Base-by-base conservation (phyloP, 177 flowering plant species). In the Vitis hybrid region DNA sequence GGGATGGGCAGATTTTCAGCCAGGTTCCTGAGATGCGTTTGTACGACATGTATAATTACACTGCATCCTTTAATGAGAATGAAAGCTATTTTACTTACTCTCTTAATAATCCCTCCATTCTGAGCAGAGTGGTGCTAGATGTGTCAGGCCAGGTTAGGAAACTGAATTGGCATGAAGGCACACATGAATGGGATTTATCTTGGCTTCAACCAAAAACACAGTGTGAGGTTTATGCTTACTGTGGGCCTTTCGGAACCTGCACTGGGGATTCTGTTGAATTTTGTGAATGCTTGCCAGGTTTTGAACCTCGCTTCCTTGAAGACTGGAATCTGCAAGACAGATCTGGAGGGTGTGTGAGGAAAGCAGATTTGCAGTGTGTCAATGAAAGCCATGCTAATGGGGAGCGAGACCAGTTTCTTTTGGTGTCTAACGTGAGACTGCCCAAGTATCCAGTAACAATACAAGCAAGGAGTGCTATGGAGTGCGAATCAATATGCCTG, bases 71-170 rank as follows among this genome's bases (percentile, higher is more conserved):
- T 1, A 78, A 80, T 61, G 77, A 74, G 2, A 68, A 77, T 10
- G 87, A 80, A 72, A 84, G 65, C 48, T 84, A 82, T 64, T 82
- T 80, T 62, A 78, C 66, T 1, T 82, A 84, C 58, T 53, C 68
- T n/a, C 11, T 78, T 5, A 53, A 78, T 9, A 21, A 80, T 30
- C 4, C 68, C 21, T 64, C 73, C 2, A 48, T 62, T n/a, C 53
- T 71, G 18, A 66, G 83, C 11, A 66, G 83, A 57, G 70, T 76
- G 30, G 35, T 76, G 9, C 66, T 82, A 76, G 79, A 84, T 78
- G 50, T 64, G 30, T 69, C 80, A 2, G 87, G 87, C 17, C 82
- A n/a, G 70, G 17, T 80, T 20, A 67, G 76, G 77, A 81, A 79
- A 21, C 57, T 54, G n/a, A 57, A 71, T 1, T 79, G 81, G 82